These are phyloP conservation scores for Fulvia fulva DNA, from an alignment of 2,329 filamentous ascomycete genomes.

Conservation along the genomic window DNA sequence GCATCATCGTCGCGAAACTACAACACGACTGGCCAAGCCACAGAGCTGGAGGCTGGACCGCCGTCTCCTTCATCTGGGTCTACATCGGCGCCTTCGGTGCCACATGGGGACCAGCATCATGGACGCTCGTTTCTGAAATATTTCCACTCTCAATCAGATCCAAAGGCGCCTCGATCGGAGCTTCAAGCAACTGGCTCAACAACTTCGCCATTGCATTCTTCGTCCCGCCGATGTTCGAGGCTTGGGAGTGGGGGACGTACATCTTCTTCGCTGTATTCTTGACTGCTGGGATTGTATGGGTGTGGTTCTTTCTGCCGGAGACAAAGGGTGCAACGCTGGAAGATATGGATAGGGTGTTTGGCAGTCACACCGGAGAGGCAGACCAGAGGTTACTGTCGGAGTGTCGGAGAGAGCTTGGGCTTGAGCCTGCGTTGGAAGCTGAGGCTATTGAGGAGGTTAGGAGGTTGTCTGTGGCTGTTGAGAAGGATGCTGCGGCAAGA, in stretches of 20 bases:
- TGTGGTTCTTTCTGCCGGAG: conserved; percentile 54
- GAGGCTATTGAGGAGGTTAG: conserved; percentile 8
- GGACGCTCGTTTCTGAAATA: conserved; percentile 49
- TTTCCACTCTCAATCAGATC: conserved; percentile 27
- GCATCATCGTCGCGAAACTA: conserved; percentile 52
- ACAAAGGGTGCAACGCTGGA: conserved; percentile 45
- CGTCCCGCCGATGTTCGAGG: conserved; percentile 36
- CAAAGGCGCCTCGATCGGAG: conserved; percentile 38
- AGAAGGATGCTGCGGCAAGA: conserved; percentile 7
- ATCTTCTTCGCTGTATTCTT: conserved; percentile 58
- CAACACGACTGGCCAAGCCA: conserved; percentile 39
- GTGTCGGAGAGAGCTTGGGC: conserved; percentile 4
- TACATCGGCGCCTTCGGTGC: conserved; percentile 72
- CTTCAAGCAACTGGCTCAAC: conserved; percentile 46
- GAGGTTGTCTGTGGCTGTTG: not conserved
- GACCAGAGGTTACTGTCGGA: conserved; percentile 4
- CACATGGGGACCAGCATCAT: conserved; percentile 64
- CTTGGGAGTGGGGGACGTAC: conserved; percentile 58
- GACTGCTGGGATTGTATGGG: conserved; percentile 48
- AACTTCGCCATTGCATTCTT: conserved; percentile 55
- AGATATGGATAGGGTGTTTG: conserved; percentile 28
- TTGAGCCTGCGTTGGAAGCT: conserved; percentile 3
- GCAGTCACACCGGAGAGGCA: conserved; percentile 8
- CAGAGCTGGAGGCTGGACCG: conserved; percentile 63
- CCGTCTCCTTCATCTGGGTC: conserved; percentile 66